These are phyloP conservation scores for Arabidopsis arenosa DNA, from an alignment of 345 rosid genomes.

Conservation along the genomic window DNA sequence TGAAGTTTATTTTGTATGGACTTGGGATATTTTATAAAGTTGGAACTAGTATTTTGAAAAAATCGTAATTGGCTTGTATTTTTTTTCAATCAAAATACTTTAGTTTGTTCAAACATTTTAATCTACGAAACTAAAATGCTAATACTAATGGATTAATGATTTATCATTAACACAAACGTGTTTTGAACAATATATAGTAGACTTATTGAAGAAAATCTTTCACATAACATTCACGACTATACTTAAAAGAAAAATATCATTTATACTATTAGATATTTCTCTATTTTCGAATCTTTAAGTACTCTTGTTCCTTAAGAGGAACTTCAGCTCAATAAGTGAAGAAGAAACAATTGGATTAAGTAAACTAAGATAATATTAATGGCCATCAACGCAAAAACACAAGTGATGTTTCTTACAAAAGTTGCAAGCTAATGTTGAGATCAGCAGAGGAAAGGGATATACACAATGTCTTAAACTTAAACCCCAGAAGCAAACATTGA, in stretches of 20 bases:
- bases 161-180: too few relatives aligned
- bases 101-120: background rate
- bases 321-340: background rate
- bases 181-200: background rate
- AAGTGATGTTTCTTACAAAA: constrained; percentile 27
- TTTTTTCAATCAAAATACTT: background rate
- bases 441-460: constrained; percentile 1
- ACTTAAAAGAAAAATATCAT: background rate
- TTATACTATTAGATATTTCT: too few relatives aligned
- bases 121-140: background rate
- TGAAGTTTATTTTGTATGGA: background rate
- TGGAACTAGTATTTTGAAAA: background rate
- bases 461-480: background rate
- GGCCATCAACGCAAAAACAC: background rate
- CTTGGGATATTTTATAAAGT: constrained; percentile 23
- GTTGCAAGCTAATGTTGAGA: constrained; percentile 29
- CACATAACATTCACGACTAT: background rate
- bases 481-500: constrained; percentile 11
- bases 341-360: background rate
- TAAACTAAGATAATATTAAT: constrained; percentile 11
- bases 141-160: too few relatives aligned
- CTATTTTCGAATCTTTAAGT: background rate
- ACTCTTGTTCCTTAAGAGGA: background rate
- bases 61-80: background rate
- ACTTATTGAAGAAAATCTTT: background rate